Base-by-base conservation (phyloP, 306 rosid genomes). In the Purshia tridentata region DNA sequence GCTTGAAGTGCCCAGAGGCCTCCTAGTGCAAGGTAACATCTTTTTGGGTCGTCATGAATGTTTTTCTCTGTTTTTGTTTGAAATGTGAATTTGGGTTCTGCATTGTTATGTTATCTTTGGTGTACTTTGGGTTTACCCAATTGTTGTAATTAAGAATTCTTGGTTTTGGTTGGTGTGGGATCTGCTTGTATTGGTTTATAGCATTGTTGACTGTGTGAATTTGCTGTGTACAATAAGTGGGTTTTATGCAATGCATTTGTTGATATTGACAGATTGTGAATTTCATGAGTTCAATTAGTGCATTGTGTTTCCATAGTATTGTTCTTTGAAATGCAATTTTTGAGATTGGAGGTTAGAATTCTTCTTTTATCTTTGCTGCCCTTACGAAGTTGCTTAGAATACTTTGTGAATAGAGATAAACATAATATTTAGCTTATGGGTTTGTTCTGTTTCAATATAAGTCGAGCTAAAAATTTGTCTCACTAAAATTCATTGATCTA, bases 21-120 rank as follows among this genome's bases (percentile, higher is more conserved):
- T 80, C 98, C 98, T n/a, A 94, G 98, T 79, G 98, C 98, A 23
- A 94, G 98, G 98, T 90, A 75, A 68, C 29, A 58, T 72, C 42
- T 20, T 7, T 10, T 4, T 18, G 60, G 5, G 3, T 49, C 10
- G 42, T 22, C 2, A 13, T 65, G 11, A 13, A 6, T 14, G 4
- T 49, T 49, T 56, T 18, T 16, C 44, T 70, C 50, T 63, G 14
- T 20, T 16, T 29, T 10, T 41, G 15, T 3, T 14, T 37, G n/a
- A n/a, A 46, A 41, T 44, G 69, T 56, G 59, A 35, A 7, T 20
- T 8, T 65, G 51, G 66, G 5, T 6, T 19, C 59, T 18, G 40
- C 3, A 13, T 45, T 64, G 44, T 58, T 12, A n/a, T 41, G 45
- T 62, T 6, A 4, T 42, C 48, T 42, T 61, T 13, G 53, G 53